Evolutionary conservation across 2,329 filamentous ascomycete genomes (phyloP).

Genomic region (Fusarium subglutinans): DNA sequence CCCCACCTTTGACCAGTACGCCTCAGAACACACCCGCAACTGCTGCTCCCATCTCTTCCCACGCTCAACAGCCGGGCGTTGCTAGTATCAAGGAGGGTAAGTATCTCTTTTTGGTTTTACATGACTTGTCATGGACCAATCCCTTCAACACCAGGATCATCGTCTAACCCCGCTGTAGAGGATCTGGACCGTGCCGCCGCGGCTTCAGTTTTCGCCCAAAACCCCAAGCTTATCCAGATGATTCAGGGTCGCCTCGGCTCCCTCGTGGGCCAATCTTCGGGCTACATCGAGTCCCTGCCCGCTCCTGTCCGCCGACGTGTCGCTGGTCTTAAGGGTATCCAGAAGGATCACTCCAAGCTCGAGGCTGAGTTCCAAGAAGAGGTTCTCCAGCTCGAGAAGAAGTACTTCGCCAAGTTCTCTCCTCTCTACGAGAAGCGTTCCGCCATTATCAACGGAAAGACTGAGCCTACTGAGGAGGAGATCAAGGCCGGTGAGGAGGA

Average conservation of each 20-base stretch:
- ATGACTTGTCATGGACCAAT: constrained; percentile 2
- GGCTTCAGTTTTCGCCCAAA: constrained; percentile 93
- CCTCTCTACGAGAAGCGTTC: constrained; percentile 96
- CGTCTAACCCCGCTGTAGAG: constrained; percentile 65
- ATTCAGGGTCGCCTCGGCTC: constrained; percentile 96
- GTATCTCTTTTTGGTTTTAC: constrained; percentile 44
- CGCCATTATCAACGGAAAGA: constrained; percentile 86
- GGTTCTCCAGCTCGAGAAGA: constrained; percentile 97
- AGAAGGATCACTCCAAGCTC: constrained; percentile 98
- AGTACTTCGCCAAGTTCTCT: constrained; percentile 99
- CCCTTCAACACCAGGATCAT: not conserved
- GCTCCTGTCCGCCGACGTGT: constrained; percentile 90
- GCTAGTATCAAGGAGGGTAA: constrained; percentile 97
- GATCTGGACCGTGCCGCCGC: constrained; percentile 87
- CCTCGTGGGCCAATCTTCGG: constrained; percentile 93
- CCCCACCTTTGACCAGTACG: constrained; percentile 74
- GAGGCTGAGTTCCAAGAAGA: constrained; percentile 99
- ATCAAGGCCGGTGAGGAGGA: constrained; percentile 86
- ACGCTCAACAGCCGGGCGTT: constrained; percentile 93
- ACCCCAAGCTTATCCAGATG: constrained; percentile 94
- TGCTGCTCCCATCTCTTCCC: constrained; percentile 96
- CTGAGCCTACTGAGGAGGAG: constrained; percentile 88
- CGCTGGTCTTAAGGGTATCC: constrained; percentile 94
- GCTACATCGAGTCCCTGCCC: constrained; percentile 97
- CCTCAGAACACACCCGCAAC: constrained; percentile 97